These are phyloP conservation scores for Diaporthe humulicola DNA, from an alignment of 2,329 filamentous ascomycete species.

Conservation along the genomic window DNA sequence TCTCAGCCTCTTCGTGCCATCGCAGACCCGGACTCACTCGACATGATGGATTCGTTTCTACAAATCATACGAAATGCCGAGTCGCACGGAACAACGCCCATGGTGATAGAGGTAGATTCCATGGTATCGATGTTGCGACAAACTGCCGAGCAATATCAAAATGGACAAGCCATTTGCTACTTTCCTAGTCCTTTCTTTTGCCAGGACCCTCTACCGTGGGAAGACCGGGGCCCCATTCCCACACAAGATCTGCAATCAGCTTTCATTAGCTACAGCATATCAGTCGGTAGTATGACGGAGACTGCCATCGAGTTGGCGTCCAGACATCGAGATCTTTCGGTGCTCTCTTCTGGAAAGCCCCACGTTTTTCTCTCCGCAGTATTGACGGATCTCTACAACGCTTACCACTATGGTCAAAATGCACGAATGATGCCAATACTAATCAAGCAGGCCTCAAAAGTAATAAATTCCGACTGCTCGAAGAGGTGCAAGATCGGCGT, in stretches of 20 bases:
- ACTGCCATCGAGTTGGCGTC: not conserved
- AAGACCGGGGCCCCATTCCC: not conserved
- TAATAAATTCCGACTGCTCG: not conserved
- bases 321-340: not conserved
- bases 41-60: not conserved
- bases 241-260: not conserved
- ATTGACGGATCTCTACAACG: not conserved
- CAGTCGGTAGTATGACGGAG: not conserved
- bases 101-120: not conserved
- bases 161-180: not conserved
- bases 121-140: not conserved
- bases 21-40: too few species aligned
- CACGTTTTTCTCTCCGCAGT: not conserved
- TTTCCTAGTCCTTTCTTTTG: not conserved
- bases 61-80: not conserved
- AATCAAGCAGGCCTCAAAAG: not conserved
- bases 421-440: not conserved
- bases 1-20: too few species aligned
- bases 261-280: not conserved
- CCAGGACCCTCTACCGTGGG: too few species aligned
- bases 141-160: not conserved
- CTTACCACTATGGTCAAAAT: not conserved
- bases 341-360: not conserved
- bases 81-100: not conserved
- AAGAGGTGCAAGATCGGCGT: not conserved